phyloP scores from a whole-genome alignment of 768 basidiomycete species.

The Gautieria morchelliformis region DNA sequence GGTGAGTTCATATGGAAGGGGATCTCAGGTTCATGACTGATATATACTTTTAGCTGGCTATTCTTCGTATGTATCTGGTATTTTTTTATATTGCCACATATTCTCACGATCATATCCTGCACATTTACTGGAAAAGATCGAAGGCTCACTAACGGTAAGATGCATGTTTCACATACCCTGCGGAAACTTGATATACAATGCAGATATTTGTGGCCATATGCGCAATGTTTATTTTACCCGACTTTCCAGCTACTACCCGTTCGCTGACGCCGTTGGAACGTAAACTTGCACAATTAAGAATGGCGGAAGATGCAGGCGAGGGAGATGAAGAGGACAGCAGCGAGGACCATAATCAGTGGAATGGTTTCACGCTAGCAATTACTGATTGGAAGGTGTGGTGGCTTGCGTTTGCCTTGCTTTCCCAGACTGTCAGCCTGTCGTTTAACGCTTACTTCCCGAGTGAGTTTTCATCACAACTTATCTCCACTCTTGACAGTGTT shows the following conservation, averaged over 20 bases:
- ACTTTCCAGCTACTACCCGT: constrained; percentile 49
- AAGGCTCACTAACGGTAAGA: constrained; percentile 31
- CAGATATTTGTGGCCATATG: constrained; percentile 33
- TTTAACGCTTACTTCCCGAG: constrained; percentile 26
- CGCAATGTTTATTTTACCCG: constrained; percentile 60
- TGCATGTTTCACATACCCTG: neutral
- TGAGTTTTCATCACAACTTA: constrained; percentile 10
- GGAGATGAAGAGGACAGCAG: constrained; percentile 42
- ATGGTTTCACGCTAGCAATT: constrained; percentile 27
- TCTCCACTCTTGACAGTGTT: too few species aligned
- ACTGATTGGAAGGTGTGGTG: constrained; percentile 35
- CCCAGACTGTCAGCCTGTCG: constrained; percentile 21
- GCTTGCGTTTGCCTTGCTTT: constrained; percentile 25
- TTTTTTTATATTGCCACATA: neutral
- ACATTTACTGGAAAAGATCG: constrained; percentile 19
- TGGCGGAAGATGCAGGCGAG: constrained; percentile 63
- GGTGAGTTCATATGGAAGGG: constrained; percentile 29
- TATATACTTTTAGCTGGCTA: constrained; percentile 28
- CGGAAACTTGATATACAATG: neutral
- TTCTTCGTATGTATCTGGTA: constrained; percentile 22
- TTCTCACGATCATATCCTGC: neutral
- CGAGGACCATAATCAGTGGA: constrained; percentile 16
- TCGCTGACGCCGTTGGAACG: constrained; percentile 31
- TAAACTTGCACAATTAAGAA: constrained; percentile 50
- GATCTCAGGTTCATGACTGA: neutral